Evolutionary conservation across 2,329 filamentous ascomycete species (phyloP).

Genomic region (Paraphaeosphaeria sporulosa): DNA sequence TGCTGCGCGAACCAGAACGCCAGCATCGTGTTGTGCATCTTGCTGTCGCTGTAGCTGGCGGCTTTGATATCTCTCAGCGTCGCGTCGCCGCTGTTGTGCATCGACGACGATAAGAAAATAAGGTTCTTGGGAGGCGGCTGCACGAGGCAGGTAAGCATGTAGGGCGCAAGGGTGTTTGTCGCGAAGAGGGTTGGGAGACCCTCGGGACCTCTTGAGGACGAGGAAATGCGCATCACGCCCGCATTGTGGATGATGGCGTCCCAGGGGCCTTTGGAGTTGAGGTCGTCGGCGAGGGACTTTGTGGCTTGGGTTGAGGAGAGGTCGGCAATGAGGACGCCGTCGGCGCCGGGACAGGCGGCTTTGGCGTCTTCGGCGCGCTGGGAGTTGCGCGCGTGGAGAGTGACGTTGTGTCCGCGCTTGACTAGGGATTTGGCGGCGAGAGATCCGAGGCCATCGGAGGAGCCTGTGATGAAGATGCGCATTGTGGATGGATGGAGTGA

Average conservation of each 20-base stretch:
- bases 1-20: slow-evolving; percentile 58
- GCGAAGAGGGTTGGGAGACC: slow-evolving; percentile 60
- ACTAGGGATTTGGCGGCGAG: slow-evolving; percentile 60
- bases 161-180: slow-evolving; percentile 66
- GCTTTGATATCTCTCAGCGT: slow-evolving; percentile 51
- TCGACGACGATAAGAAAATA: slow-evolving; percentile 61
- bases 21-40: slow-evolving; percentile 64
- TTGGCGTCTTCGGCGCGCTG: slow-evolving; percentile 60
- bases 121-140: slow-evolving; percentile 56
- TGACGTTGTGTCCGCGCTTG: slow-evolving; percentile 62
- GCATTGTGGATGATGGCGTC: slow-evolving; percentile 69
- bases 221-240: slow-evolving; percentile 45
- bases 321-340: slow-evolving; percentile 62
- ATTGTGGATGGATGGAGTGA: slow-evolving; percentile 40
- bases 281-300: slow-evolving; percentile 60
- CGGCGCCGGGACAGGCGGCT: slow-evolving; percentile 58
- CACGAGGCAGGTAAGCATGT: slow-evolving; percentile 62
- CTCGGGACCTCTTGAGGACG: slow-evolving; percentile 53
- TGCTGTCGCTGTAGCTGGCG: slow-evolving; percentile 60
- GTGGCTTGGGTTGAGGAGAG: slow-evolving; percentile 60
- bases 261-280: slow-evolving; percentile 59
- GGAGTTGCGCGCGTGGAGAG: slow-evolving; percentile 65
- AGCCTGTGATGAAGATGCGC: slow-evolving; percentile 64
- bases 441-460: slow-evolving; percentile 64
- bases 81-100: slow-evolving; percentile 60